Evolutionary conservation across 2,329 filamentous ascomycete species (phyloP).

Genomic region (Pyrenochaeta sp.): DNA sequence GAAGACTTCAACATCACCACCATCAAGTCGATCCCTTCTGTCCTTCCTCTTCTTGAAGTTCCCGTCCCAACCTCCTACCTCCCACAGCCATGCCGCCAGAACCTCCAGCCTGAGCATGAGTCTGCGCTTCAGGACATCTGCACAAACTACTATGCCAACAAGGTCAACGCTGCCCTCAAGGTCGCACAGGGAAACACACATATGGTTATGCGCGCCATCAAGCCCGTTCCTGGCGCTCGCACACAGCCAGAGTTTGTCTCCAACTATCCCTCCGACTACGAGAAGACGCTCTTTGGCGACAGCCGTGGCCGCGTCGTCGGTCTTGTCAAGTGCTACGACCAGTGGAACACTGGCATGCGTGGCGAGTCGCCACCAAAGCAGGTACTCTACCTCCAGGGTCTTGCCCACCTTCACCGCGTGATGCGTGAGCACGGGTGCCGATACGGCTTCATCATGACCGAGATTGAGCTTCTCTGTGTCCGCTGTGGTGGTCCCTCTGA

Average conservation of each 20-base stretch:
- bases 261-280: conserved; percentile 64
- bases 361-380: conserved; percentile 83
- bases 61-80: conserved; percentile 70
- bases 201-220: conserved; percentile 56
- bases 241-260: conserved; percentile 73
- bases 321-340: conserved; percentile 89
- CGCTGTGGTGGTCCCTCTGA: conserved; percentile 70
- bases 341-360: conserved; percentile 95
- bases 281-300: conserved; percentile 59
- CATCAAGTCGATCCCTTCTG: conserved; percentile 76
- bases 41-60: conserved; percentile 72
- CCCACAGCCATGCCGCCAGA: conserved; percentile 63
- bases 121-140: conserved; percentile 78
- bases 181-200: conserved; percentile 76
- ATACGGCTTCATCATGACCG: conserved; percentile 95
- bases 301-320: conserved; percentile 73
- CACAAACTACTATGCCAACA: conserved; percentile 80
- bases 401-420: conserved; percentile 84
- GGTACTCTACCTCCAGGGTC: conserved; percentile 86
- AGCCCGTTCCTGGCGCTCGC: conserved; percentile 52
- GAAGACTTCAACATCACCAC: conserved; percentile 76
- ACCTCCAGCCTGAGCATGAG: conserved; percentile 80
- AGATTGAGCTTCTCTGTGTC: conserved; percentile 92
- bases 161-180: conserved; percentile 84
- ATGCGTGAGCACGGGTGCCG: conserved; percentile 95